Base-by-base conservation (phyloP, 2,329 filamentous ascomycete genomes). In the Sarocladiaceae sp. region DNA sequence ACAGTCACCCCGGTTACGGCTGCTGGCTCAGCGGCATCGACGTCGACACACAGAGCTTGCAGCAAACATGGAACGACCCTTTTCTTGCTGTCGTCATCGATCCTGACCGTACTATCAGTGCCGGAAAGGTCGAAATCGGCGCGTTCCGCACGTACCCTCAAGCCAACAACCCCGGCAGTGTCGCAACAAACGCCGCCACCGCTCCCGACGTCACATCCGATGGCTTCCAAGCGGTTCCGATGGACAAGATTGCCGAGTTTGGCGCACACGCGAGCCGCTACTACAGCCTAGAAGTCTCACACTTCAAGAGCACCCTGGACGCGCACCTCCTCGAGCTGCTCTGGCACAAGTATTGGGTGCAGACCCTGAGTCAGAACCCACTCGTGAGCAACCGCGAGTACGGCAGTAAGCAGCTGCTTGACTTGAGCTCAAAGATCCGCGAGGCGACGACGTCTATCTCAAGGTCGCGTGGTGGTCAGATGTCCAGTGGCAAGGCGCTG, bases 301-400 rank as follows among this genome's bases (percentile, higher is more conserved):
- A 95, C 65, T 98, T 88, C 76, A 97, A 97, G 69, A 93, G 87
- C 51, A 85, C 85, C 0, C 82, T 98, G 21, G 93, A 98, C 65
- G 77, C 82, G 2, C 85, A 89, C 55, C 74, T 98, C 19, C 73
- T 98, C 4, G 88, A 94, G 58, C 76, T 88, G 43, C 73, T 98
- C 23, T 97, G 93, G 93, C 95, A 96, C 71, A 97, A 97, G 66
- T 98, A 98, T 72, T 95, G 89, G 93, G 90, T 96, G 26, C 87
- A 94, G 58, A 98, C 93, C 5, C 77, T 98, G 16, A 94, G 88
- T 24, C 88, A 95, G 55, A 93, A 82, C 54, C 90, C 91, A 18
- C 76, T 96, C 4, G 83, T 95, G 55, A 89, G 88, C 45, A 97
- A 95, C 59, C 85, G 90, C 50, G 91, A 96, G 55, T 98, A 90